A percentile compares a stretch with the other conserved stretches of the same genome.
phyloP scores from a whole-genome alignment of 148 eudicot genomes.

The Polygonum maritimum region DNA sequence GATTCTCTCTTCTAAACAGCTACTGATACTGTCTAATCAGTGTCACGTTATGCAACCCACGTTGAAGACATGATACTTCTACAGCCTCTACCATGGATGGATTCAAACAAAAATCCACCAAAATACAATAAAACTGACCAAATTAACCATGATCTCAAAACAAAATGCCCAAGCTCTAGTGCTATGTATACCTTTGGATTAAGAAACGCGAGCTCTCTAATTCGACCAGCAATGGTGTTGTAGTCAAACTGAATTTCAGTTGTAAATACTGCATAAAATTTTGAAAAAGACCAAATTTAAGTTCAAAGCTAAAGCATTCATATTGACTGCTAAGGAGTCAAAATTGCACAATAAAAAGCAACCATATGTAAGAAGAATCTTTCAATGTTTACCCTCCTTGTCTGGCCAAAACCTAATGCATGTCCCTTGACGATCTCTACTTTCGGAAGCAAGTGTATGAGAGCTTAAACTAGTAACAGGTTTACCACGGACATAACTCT shows the following conservation, averaged over 20 bases:
- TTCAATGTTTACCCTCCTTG: conserved; percentile 44
- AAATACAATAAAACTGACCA: neutral
- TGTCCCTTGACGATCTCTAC: conserved; percentile 59
- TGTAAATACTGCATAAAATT: conserved; percentile 63
- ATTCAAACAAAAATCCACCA: neutral
- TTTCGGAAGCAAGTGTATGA: conserved; percentile 41
- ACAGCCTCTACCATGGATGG: neutral
- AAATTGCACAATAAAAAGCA: neutral
- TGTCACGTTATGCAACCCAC: neutral
- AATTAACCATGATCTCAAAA: neutral
- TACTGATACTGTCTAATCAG: neutral
- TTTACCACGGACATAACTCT: conserved; percentile 88
- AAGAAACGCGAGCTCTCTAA: conserved; percentile 95
- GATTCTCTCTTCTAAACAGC: neutral
- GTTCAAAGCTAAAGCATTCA: neutral
- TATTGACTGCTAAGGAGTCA: neutral
- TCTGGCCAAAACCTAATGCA: conserved; percentile 88
- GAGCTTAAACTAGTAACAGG: conserved; percentile 52
- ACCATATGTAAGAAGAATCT: conserved; percentile 6
- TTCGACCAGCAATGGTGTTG: conserved; percentile 79
- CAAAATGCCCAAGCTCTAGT: neutral
- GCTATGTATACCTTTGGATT: conserved; percentile 59
- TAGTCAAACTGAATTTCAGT: conserved; percentile 74
- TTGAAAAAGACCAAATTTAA: neutral
- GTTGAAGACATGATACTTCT: neutral